Conservation (phyloP, 768 basidiomycete species). For the Rhizopogon salebrosus region DNA sequence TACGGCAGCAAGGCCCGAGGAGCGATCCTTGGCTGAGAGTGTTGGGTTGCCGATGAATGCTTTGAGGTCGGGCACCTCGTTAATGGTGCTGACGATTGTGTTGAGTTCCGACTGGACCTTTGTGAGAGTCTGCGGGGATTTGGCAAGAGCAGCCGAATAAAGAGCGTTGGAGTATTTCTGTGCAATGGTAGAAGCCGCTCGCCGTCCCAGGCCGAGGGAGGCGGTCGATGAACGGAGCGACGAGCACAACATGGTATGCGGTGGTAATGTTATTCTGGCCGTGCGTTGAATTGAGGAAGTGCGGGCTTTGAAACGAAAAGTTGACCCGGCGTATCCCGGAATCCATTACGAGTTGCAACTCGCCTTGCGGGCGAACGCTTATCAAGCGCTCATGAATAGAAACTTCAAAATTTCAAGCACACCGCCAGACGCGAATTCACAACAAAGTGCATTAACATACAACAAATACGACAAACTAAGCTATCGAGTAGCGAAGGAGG, state of each 20-base stretch:
- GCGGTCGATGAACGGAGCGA: conserved; percentile 46
- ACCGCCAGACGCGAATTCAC: no score
- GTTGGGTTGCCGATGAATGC: conserved; percentile 89
- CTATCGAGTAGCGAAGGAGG: background rate
- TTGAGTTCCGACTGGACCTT: conserved; percentile 84
- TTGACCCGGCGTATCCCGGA: conserved; percentile 1
- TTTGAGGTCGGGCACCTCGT: conserved; percentile 55
- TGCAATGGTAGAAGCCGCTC: conserved; percentile 73
- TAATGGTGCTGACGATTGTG: conserved; percentile 64
- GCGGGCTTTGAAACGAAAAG: conserved; percentile 2
- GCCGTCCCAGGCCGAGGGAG: conserved; percentile 50
- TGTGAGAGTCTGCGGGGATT: conserved; percentile 77
- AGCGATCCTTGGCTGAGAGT: conserved; percentile 74
- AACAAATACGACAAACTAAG: background rate
- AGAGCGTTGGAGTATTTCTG: conserved; percentile 81
- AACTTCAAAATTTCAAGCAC: no score
- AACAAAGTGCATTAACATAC: background rate
- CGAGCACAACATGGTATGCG: conserved; percentile 50
- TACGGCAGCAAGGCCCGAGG: conserved; percentile 59
- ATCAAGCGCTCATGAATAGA: no score
- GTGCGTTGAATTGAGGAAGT: background rate
- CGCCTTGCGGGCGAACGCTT: no score
- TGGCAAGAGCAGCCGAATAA: conserved; percentile 75
- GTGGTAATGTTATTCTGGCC: background rate
- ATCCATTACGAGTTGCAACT: no score